Evolutionary conservation across 2,329 filamentous ascomycete genomes (phyloP).

Genomic region (Aspergillus viridinutans): DNA sequence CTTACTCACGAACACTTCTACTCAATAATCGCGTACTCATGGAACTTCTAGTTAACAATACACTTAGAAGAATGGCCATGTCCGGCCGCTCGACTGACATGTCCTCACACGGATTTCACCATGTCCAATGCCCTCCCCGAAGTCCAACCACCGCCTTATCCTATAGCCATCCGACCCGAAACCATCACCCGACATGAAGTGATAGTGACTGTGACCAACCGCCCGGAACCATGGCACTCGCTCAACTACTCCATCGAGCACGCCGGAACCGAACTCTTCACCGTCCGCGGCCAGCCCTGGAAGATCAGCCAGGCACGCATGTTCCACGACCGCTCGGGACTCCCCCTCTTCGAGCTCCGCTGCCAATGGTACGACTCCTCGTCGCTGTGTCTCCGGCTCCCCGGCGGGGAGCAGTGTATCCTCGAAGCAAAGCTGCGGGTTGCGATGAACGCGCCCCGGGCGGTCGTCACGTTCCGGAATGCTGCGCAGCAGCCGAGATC

Average conservation of each 20-base stretch:
- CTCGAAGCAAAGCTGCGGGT: conserved; percentile 13
- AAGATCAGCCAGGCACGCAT: conserved; percentile 10
- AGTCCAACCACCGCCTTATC: conserved; percentile 2
- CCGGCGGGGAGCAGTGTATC: conserved; percentile 6
- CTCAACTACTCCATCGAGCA: conserved; percentile 13
- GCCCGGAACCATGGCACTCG: conserved; percentile 15
- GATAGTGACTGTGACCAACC: conserved; percentile 8
- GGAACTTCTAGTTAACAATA: no score
- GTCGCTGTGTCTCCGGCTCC: conserved; percentile 8
- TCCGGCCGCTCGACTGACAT: neutral
- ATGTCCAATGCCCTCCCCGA: conserved; percentile 5
- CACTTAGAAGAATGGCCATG: neutral
- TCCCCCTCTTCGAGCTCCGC: conserved; percentile 16
- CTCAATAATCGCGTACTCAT: no score
- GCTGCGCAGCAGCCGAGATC: neutral
- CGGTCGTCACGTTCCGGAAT: conserved; percentile 11
- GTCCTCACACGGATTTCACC: neutral
- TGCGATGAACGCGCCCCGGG: conserved; percentile 9
- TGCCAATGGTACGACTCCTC: conserved; percentile 15
- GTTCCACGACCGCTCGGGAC: conserved; percentile 13
- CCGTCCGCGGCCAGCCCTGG: conserved; percentile 13
- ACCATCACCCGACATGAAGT: conserved; percentile 6
- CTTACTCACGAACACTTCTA: neutral
- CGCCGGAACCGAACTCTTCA: conserved; percentile 8
- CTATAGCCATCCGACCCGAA: conserved; percentile 14